Percentiles rank a stretch among this genome's conserved stretches.
Evolutionary conservation across 768 basidiomycete species (phyloP).

Genomic region (Boletus barrowsii): DNA sequence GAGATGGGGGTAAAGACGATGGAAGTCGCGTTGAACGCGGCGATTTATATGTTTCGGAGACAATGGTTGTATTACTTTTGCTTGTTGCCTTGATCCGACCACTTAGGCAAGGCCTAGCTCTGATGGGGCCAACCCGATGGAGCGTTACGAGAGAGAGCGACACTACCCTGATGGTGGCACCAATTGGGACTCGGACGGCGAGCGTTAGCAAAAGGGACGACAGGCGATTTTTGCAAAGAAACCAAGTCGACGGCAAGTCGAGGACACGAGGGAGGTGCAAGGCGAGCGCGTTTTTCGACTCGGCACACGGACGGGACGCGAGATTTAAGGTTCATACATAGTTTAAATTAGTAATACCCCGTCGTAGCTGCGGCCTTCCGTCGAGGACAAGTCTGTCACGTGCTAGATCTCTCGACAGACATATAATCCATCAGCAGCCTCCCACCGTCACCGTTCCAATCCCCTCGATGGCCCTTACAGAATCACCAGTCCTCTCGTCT

Average conservation of each 20-base stretch:
- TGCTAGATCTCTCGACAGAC: not conserved
- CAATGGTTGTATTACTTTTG: not conserved
- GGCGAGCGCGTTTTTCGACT: not conserved
- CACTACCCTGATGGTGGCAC: slow-evolving; percentile 1
- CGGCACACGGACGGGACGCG: no score
- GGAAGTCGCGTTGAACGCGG: not conserved
- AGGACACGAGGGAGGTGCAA: slow-evolving; percentile 10
- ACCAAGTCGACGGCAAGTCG: not conserved
- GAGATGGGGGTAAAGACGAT: not conserved
- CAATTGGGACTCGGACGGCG: no score
- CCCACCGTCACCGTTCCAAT: not conserved
- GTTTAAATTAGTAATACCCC: no score
- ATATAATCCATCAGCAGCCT: slow-evolving; percentile 6
- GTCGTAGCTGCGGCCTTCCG: no score
- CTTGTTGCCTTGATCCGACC: not conserved
- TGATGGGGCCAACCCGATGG: not conserved
- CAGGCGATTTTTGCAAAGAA: no score
- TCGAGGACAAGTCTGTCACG: no score
- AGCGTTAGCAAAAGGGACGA: no score
- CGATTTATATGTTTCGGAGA: slow-evolving; percentile 8
- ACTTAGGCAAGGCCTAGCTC: no score
- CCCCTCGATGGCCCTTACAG: slow-evolving; percentile 25
- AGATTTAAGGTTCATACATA: no score
- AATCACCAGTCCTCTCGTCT: slow-evolving; percentile 29
- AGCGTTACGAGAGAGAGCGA: slow-evolving; percentile 3